Conservation (phyloP, 2,329 filamentous ascomycete genomes). For the Pyrenophora tritici-repentis region DNA sequence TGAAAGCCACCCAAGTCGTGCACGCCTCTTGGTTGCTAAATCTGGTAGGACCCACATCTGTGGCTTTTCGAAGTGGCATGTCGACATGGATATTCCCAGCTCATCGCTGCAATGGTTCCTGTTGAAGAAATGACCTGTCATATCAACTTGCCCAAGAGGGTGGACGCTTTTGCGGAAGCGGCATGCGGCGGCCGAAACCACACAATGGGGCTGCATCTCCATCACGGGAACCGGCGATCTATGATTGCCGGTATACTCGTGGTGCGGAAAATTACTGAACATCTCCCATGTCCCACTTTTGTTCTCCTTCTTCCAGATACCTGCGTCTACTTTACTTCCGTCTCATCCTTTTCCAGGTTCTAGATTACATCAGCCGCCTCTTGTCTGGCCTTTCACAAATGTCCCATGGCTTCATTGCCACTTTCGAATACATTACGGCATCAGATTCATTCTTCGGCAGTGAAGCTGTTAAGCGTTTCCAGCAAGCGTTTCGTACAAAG, state of each 20-base stretch:
- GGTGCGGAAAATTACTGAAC: slow-evolving; percentile 21
- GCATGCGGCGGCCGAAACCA: slow-evolving; percentile 28
- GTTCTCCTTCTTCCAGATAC: slow-evolving; percentile 14
- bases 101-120: slow-evolving; percentile 13
- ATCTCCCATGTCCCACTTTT: slow-evolving; percentile 18
- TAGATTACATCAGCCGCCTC: slow-evolving; percentile 7
- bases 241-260: background rate
- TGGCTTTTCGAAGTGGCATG: background rate
- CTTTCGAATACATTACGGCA: too few species aligned
- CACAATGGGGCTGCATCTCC: slow-evolving; percentile 14
- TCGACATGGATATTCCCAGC: slow-evolving; percentile 10
- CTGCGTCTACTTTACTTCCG: slow-evolving; percentile 18
- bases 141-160: slow-evolving; percentile 14
- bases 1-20: slow-evolving; percentile 1
- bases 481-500: too few species aligned
- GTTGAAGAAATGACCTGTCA: slow-evolving; percentile 24
- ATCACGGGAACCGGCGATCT: slow-evolving; percentile 16
- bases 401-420: background rate
- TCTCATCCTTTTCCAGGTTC: slow-evolving; percentile 9
- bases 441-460: too few species aligned
- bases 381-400: background rate
- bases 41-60: slow-evolving; percentile 10
- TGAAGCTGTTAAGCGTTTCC: too few species aligned
- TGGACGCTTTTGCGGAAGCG: slow-evolving; percentile 41
- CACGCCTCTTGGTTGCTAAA: slow-evolving; percentile 14